Base-by-base conservation (phyloP, 805 yeast genomes). In the Diddensiella caesifluorescens region DNA sequence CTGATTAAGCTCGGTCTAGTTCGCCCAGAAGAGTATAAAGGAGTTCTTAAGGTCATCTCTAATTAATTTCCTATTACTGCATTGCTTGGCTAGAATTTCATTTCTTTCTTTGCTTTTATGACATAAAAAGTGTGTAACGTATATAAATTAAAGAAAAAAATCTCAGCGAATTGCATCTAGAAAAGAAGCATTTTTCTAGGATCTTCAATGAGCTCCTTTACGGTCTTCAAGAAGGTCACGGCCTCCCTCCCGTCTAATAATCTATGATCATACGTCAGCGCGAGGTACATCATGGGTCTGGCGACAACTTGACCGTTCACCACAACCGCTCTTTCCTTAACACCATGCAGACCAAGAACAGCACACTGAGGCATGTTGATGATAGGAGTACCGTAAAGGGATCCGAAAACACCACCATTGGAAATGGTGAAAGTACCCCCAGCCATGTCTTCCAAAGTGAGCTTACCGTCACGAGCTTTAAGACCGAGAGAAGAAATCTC, bases 381-480 rank as follows among this genome's bases (percentile, higher is more conserved):
- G 68, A 92, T 92, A 60, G 98, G 98, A 40, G 98, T 92, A 65
- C 98, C 98, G 67, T 83, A 87, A 54, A 92, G 74, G 20, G 97
- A 92, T 51, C 98, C 98, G 60, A 92, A 92, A 45, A 92, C 96
- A 68, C 98, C 98, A 65, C 98, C 98, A 72, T 92, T 92, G 42
- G 97, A 92, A 59, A 92, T 92, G 60, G 98, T 92, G 75, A 92
- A 89, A 47, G 97, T 89, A 67, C 98, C 98, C 66, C 98, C 98
- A 48, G 96, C 77, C 97, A 92, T 90, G 68, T 92, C 98, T 74
- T 92, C 98, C 52, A 92, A 70, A 42, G 97, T 86, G 62, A 92
- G 77, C 71, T 92, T 89, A 61, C 92, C 92, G 64, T 90, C 97
- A 68, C 97, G 85, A 50, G 98, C 98, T 72, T 87, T 90, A 62